Percentiles rank a stretch among this genome's conserved stretches.
Evolutionary conservation across 495 filamentous ascomycete species (phyloP).

Genomic region (Aspergillus kassunensis): DNA sequence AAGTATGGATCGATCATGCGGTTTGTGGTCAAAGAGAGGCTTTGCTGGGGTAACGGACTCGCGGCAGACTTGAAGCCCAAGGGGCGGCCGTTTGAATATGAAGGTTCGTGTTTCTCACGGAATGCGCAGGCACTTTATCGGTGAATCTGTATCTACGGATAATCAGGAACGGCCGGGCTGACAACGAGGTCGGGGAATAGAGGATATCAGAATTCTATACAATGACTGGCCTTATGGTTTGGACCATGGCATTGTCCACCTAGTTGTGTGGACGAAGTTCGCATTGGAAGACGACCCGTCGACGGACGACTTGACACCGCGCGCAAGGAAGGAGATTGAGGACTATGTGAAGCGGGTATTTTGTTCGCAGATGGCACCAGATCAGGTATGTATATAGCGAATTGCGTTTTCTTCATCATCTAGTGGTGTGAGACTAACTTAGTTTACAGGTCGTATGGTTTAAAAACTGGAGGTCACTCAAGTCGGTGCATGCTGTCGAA

Average conservation of each 20-base stretch:
- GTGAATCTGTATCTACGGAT: background rate
- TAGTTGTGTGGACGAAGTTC: conserved; percentile 93
- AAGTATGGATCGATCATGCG: conserved; percentile 69
- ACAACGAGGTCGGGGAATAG: conserved; percentile 26
- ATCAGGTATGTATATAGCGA: conserved; percentile 32
- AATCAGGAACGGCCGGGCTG: background rate
- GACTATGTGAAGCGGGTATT: conserved; percentile 64
- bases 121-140: background rate
- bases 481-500: conserved; percentile 82
- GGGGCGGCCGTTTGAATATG: conserved; percentile 46
- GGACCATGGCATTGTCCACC: conserved; percentile 68
- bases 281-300: conserved; percentile 60
- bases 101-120: conserved; percentile 32
- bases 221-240: conserved; percentile 94
- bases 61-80: conserved; percentile 37
- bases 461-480: conserved; percentile 80
- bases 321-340: conserved; percentile 61
- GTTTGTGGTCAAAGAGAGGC: conserved; percentile 62
- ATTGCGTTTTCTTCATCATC: background rate
- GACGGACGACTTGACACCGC: conserved; percentile 62
- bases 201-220: conserved; percentile 69
- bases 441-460: conserved; percentile 71
- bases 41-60: conserved; percentile 55
- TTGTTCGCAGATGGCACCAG: conserved; percentile 41
- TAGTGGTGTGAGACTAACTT: background rate